These are phyloP conservation scores for Fusarium pseudonygamai DNA, from an alignment of 2,329 filamentous ascomycete genomes.

Conservation along the genomic window DNA sequence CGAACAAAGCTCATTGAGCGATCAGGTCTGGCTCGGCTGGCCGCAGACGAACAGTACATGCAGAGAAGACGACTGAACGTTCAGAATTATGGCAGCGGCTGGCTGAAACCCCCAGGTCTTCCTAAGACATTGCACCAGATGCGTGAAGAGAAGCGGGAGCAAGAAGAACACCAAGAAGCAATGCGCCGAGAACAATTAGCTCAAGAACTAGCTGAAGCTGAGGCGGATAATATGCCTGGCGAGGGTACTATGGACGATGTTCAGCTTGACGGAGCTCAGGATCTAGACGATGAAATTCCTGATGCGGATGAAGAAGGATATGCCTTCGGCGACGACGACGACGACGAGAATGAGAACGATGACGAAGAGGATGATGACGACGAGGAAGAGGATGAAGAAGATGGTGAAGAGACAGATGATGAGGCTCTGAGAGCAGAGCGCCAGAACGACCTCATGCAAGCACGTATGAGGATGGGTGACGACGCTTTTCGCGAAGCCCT, in stretches of 20 bases:
- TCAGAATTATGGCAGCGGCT: constrained; percentile 85
- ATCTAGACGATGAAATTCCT: constrained; percentile 79
- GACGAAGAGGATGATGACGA: constrained; percentile 55
- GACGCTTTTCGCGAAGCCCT: constrained; percentile 70
- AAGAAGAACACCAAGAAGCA: constrained; percentile 83
- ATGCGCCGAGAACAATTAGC: constrained; percentile 75
- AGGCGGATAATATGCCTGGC: constrained; percentile 55
- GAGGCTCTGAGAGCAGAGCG: constrained; percentile 54
- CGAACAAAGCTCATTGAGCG: constrained; percentile 61
- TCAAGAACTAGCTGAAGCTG: constrained; percentile 78
- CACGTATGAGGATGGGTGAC: constrained; percentile 65
- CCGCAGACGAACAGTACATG: constrained; percentile 79
- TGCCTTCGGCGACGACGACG: constrained; percentile 57
- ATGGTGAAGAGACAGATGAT: constrained; percentile 53
- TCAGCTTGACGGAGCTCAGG: constrained; percentile 64
- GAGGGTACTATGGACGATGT: constrained; percentile 63
- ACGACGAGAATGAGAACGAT: constrained; percentile 51
- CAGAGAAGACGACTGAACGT: constrained; percentile 82
- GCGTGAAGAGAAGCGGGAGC: constrained; percentile 88
- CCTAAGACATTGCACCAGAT: constrained; percentile 90
- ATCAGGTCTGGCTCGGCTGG: constrained; percentile 73
- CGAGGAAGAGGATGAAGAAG: constrained; percentile 51
- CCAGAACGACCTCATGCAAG: constrained; percentile 59
- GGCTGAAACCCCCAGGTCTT: constrained; percentile 90
- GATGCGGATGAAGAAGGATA: constrained; percentile 68